Evolutionary conservation across 805 yeast genomes (phyloP), one percentile per base, ranked within the genome.

Genomic region (Metschnikowia noctiluminum): DNA sequence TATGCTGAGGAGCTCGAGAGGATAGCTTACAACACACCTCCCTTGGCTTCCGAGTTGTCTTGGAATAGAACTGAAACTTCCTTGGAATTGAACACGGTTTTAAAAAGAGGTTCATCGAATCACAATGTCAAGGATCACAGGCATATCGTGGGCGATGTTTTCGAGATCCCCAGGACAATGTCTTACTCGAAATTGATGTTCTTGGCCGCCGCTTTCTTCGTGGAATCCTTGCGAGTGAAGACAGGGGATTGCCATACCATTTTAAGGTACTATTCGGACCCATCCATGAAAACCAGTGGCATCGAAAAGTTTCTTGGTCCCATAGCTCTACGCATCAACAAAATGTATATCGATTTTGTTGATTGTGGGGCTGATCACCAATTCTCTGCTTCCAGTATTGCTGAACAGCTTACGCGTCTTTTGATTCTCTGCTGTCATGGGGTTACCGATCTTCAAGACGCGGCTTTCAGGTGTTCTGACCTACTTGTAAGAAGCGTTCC

Each of bases 21-120:
- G 46, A 86, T 94, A 56, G 98, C 99, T 1, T 80, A 85, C 62
- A 87, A 79, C 61, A 79, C 97, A 6, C 67, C 67, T 7, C 63
- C 67, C 1, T 56, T 63, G 42, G 67, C 66, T 0, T 61, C 64
- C 12, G 66, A 62, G 36, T 50, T 61, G 7, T 55, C 63, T 1
- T 62, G 66, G 66, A 83, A 85, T 61, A 83, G 90, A 60, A 85
- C 92, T 11, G 99, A 94, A 63, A 89, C 96, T 15, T 89, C 96
- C 2, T 76, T 94, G 53, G 97, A 94, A 60, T 77, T 94, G 73
- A 94, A 94, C 62, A 85, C 96, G 1, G 89, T 94, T 28, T 74
- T 94, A 45, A 80, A 96, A 62, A 78, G 98, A 52, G 96, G 96
- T 12, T 84, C 96, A 0, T 87, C 96, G 1, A 86, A 86, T 58